Evolutionary conservation across 2,329 filamentous ascomycete species (phyloP).

Genomic region (Sporothrix luriei): DNA sequence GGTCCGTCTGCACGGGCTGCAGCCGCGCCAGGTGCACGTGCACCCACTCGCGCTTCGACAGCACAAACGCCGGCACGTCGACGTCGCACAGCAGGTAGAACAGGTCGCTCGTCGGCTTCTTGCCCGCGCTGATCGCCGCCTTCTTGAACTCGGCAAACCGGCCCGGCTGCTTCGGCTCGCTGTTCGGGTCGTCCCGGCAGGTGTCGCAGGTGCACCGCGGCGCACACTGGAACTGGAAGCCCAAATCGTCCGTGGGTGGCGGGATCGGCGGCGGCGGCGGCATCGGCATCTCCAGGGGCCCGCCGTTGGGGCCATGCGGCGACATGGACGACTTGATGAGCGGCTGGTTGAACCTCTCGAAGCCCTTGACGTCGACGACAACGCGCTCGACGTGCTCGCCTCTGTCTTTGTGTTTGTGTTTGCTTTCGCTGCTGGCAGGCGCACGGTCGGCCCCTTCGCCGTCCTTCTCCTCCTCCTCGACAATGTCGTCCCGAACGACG

Average conservation of each 20-base stretch:
- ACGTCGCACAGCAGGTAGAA: constrained; percentile 51
- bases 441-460: neutral
- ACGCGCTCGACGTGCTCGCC: constrained; percentile 44
- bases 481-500: constrained; percentile 45
- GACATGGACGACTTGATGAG: neutral
- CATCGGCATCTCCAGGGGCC: constrained; percentile 34
- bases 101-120: constrained; percentile 47
- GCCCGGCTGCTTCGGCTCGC: constrained; percentile 38
- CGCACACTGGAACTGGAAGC: constrained; percentile 47
- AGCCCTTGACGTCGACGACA: constrained; percentile 38
- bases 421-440: constrained; percentile 31
- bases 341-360: neutral
- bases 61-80: constrained; percentile 52
- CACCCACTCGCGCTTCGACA: constrained; percentile 51
- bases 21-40: constrained; percentile 48
- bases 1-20: constrained; percentile 48
- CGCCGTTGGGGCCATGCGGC: neutral
- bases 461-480: constrained; percentile 34
- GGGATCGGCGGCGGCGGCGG: constrained; percentile 30
- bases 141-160: constrained; percentile 49
- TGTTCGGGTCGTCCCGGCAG: constrained; percentile 40
- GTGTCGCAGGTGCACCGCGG: constrained; percentile 49
- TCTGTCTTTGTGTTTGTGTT: constrained; percentile 1
- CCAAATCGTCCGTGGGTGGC: constrained; percentile 36
- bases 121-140: constrained; percentile 44